These are phyloP conservation scores for Phytophthora tubulina DNA, from an alignment of 352 stramenopile genomes.

Conservation along the genomic window DNA sequence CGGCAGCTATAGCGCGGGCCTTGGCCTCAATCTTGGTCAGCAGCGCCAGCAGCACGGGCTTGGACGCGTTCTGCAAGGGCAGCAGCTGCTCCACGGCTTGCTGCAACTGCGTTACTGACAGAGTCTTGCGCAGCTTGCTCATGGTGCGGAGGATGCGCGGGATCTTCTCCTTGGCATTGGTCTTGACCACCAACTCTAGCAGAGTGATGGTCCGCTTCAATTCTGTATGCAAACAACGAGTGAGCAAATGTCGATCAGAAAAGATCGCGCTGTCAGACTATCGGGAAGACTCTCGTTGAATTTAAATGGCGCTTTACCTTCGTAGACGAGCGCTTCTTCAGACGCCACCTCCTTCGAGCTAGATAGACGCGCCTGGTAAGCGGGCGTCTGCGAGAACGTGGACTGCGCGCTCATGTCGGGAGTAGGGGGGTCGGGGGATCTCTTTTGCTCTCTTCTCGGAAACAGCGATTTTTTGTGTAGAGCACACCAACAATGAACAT, in stretches of 20 bases:
- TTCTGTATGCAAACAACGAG: slow-evolving; percentile 51
- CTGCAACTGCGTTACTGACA: slow-evolving; percentile 70
- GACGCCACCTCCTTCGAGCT: slow-evolving; percentile 60
- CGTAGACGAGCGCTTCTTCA: slow-evolving; percentile 73
- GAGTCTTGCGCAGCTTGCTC: slow-evolving; percentile 82
- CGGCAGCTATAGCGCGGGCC: slow-evolving; percentile 25
- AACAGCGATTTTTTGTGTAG: too few species aligned
- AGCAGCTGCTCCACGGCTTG: slow-evolving; percentile 70
- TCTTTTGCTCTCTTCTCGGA: slow-evolving; percentile 4
- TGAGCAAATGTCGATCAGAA: background rate
- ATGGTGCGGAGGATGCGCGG: slow-evolving; percentile 81
- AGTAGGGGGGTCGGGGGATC: slow-evolving; percentile 11
- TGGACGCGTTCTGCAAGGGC: slow-evolving; percentile 71
- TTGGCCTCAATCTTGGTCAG: slow-evolving; percentile 61
- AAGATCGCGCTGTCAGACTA: slow-evolving; percentile 19
- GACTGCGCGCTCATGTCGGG: slow-evolving; percentile 70
- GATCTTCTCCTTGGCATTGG: slow-evolving; percentile 89
- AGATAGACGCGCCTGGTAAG: slow-evolving; percentile 52
- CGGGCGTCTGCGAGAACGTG: slow-evolving; percentile 81
- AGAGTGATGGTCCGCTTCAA: slow-evolving; percentile 78
- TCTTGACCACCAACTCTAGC: slow-evolving; percentile 82
- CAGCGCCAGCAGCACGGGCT: slow-evolving; percentile 58
- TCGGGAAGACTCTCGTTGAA: background rate
- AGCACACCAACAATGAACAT: too few species aligned
- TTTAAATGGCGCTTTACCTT: slow-evolving; percentile 45